Evolutionary conservation across 1,284 basidiomycete genomes (phyloP).

Genomic region (Tilletia indica): DNA sequence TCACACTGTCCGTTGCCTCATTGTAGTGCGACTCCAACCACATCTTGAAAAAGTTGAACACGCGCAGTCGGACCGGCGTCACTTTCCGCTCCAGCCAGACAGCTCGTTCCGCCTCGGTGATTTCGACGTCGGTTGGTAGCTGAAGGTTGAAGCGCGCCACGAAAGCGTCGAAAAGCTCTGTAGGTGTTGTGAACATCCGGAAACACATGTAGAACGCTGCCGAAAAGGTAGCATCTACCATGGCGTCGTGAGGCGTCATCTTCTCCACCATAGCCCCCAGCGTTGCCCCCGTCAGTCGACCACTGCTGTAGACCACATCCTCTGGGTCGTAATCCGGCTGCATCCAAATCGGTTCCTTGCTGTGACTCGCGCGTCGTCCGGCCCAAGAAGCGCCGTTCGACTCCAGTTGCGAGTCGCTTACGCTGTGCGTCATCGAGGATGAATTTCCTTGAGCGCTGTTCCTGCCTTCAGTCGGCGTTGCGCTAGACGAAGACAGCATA

Average conservation of each 20-base stretch:
- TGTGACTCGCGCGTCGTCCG: constrained; percentile 26
- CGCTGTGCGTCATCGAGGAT: not conserved
- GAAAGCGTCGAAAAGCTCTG: constrained; percentile 72
- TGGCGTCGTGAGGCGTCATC: constrained; percentile 90
- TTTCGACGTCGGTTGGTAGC: constrained; percentile 58
- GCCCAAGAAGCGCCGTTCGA: not conserved
- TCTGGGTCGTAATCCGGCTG: constrained; percentile 60
- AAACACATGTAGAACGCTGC: constrained; percentile 93
- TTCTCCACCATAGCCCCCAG: constrained; percentile 84
- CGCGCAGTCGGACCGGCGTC: constrained; percentile 79
- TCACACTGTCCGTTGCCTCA: constrained; percentile 58
- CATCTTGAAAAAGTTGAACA: constrained; percentile 84
- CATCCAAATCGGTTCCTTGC: constrained; percentile 33
- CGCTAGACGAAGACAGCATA: not conserved
- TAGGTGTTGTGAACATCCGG: constrained; percentile 81
- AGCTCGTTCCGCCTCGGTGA: constrained; percentile 65
- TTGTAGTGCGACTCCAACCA: constrained; percentile 94
- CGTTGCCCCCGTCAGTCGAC: constrained; percentile 88
- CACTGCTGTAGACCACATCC: constrained; percentile 84
- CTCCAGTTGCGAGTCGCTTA: constrained; percentile 12
- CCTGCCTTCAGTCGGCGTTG: not conserved
- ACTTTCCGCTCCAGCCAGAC: constrained; percentile 83
- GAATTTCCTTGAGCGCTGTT: constrained; percentile 12
- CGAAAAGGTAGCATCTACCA: constrained; percentile 74
- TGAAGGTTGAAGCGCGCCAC: constrained; percentile 76